Base-by-base conservation (phyloP, 768 basidiomycete species). In the Peribolospora baueri region DNA sequence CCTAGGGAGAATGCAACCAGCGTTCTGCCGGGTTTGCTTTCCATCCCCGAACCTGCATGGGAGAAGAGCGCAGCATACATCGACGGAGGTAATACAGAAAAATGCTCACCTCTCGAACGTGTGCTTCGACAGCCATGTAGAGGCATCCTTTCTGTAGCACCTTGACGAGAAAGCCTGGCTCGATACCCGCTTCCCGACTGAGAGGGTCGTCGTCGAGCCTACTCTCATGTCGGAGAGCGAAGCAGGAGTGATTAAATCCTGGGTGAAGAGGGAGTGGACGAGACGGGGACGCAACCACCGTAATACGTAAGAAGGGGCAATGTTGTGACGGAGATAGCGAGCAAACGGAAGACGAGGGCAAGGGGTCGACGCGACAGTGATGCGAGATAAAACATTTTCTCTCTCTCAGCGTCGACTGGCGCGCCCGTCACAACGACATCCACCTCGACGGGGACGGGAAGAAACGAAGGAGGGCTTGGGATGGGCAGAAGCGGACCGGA, bases 121-220 rank as follows among this genome's bases (percentile, higher is more conserved):
- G 13, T 1, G 59, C 55, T 45, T 65, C 62, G 0, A 62, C 64
- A 38, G 62, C 58, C 11, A 61, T 51, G 48, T 65, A 65, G 9
- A 62, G 53, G 11, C 63, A 51, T 1, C 61, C 62, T 48, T 63
- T 63, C 40, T 63, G 62, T 4, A 65, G 52, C 9, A 65, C 53
- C 14, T 58, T 46, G 48, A 65, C 52, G 49, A 65, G 53, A 51
- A 63, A 62, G 3, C 60, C 61, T 1, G 59, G 61, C 7, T 45
- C 36, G 3, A 25, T n/a, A 40, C 13, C 45, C n/a, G 48, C 7
- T 2, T 14, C 3, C 37, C 36, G 55, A 53, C 48, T 54, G 11
- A 6, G 53, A 45, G 46, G 54, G 55, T 25, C 25, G 1, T 48
- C 14, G 10, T 42, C 46, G n/a, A 65, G 54, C 25, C 46, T 3